These are phyloP conservation scores for Porphyrellus sp. DNA, from an alignment of 1,284 basidiomycete genomes.

Conservation along the genomic window DNA sequence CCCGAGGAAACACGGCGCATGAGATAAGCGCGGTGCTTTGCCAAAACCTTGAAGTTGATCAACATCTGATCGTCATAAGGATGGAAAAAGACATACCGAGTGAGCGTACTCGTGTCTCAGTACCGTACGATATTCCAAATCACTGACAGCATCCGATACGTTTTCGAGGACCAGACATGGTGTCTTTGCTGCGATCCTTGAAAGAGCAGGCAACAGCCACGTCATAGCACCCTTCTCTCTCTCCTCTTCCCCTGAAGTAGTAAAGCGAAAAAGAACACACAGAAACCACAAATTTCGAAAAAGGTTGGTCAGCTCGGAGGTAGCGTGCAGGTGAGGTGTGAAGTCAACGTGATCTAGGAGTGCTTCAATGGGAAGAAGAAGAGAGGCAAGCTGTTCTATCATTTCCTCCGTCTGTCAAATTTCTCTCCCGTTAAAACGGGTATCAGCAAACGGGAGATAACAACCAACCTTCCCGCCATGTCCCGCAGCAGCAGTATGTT, in stretches of 20 bases:
- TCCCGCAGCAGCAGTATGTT: slow-evolving; percentile 69
- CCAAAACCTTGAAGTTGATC: slow-evolving; percentile 51
- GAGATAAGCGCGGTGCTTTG: slow-evolving; percentile 64
- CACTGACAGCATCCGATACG: slow-evolving; percentile 82
- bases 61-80: not conserved
- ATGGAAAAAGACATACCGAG: slow-evolving; percentile 46
- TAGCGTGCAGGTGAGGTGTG: slow-evolving; percentile 57
- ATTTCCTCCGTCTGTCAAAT: slow-evolving; percentile 71
- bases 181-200: slow-evolving; percentile 84
- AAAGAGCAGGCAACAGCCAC: slow-evolving; percentile 75
- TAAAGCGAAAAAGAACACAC: slow-evolving; percentile 82
- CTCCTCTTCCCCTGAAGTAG: slow-evolving; percentile 41
- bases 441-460: slow-evolving; percentile 4
- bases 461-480: slow-evolving; percentile 58
- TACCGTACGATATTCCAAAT: slow-evolving; percentile 92
- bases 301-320: slow-evolving; percentile 67
- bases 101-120: slow-evolving; percentile 86
- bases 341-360: slow-evolving; percentile 78
- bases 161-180: slow-evolving; percentile 84
- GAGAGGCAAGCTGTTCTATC: slow-evolving; percentile 80
- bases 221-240: slow-evolving; percentile 60
- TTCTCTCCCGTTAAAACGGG: slow-evolving; percentile 9
- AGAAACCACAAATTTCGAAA: slow-evolving; percentile 97
- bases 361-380: slow-evolving; percentile 88
- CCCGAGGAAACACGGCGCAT: slow-evolving; percentile 69